Base-by-base conservation (phyloP, 2,329 filamentous ascomycete species). In the Chaetoscypha palmicola region DNA sequence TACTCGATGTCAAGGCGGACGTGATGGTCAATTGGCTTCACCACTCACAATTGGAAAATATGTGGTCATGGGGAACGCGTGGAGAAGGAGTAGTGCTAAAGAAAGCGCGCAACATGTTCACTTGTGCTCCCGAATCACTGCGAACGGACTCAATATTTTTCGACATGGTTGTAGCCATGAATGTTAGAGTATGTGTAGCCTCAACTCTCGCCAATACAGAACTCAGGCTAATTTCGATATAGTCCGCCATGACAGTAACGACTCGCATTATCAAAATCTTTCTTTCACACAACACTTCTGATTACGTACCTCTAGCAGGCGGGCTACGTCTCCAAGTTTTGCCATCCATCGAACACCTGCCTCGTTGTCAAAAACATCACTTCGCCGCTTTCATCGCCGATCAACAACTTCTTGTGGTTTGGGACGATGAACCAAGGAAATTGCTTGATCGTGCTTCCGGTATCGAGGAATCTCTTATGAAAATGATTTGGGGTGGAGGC, bases 231-330 rank as follows among this genome's bases (percentile, higher is more conserved):
- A 59, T 46, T 24, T 7, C n/a, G 22, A 7, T 11, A 31, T 36
- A 81, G 75, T 77, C 73, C 54, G 79, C 79, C 39, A 81, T 84
- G 73, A 85, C 81, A 3, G 69, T 83, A 50, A 81, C 77, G 57
- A 83, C 79, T 3, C 69, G 72, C 46, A 73, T 83, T 31, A 79
- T 83, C 55, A 74, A 76, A 51, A 68, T 79, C 21, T 72, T 84
- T 49, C 64, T 83, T 5, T 56, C 60, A 3, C 64, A 71, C 45
- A 64, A 68, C 38, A 70, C 66, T 35, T 52, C 66, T 17, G 65
- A 74, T 12, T 79, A 73, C 51, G 74, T 84, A 8, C 77, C 80
- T 8, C 64, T 84, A 12, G 62, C 69, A 12, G 67, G 73, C 41
- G 76, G 75, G 3, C 68, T 81, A 14, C 73, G 74, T 20, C 63